Evolutionary conservation across 805 yeast genomes (phyloP).

Genomic region (Debaryomyces maramus): DNA sequence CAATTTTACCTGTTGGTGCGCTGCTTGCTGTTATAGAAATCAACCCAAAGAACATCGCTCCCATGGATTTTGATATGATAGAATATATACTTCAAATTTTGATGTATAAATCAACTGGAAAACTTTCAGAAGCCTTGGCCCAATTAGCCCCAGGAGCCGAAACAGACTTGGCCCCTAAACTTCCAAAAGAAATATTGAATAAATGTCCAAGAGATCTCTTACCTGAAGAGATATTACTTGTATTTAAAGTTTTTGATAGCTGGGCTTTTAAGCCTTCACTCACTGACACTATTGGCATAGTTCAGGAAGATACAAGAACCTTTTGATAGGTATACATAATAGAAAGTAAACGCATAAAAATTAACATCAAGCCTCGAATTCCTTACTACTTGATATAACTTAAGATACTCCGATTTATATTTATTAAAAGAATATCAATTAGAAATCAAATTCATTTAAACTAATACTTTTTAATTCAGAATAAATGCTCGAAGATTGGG

Average conservation of each 20-base stretch:
- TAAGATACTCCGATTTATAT: too few relatives aligned
- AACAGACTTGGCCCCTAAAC: constrained; percentile 43
- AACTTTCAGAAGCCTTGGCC: constrained; percentile 47
- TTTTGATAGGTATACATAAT: constrained; percentile 13
- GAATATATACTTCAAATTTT: constrained; percentile 68
- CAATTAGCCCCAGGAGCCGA: constrained; percentile 82
- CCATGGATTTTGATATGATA: constrained; percentile 50
- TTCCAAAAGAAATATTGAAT: constrained; percentile 37
- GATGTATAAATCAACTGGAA: constrained; percentile 47
- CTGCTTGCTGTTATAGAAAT: constrained; percentile 60
- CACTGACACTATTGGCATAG: constrained; percentile 18
- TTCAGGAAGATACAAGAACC: constrained; percentile 13
- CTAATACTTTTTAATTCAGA: background rate
- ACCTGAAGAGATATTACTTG: constrained; percentile 50
- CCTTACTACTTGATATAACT: too few relatives aligned
- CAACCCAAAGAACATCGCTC: constrained; percentile 35
- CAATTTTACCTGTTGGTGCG: constrained; percentile 29
- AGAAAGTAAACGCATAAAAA: constrained; percentile 32
- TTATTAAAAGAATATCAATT: too few relatives aligned
- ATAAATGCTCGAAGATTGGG: constrained; percentile 1
- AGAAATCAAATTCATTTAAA: background rate
- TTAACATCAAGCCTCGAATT: constrained; percentile 50
- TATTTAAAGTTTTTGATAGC: constrained; percentile 52
- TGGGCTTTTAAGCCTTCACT: constrained; percentile 87
- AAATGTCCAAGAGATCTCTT: constrained; percentile 51